These are phyloP conservation scores for Termitomyces sp. DNA, from an alignment of 768 basidiomycete genomes.

Conservation along the genomic window DNA sequence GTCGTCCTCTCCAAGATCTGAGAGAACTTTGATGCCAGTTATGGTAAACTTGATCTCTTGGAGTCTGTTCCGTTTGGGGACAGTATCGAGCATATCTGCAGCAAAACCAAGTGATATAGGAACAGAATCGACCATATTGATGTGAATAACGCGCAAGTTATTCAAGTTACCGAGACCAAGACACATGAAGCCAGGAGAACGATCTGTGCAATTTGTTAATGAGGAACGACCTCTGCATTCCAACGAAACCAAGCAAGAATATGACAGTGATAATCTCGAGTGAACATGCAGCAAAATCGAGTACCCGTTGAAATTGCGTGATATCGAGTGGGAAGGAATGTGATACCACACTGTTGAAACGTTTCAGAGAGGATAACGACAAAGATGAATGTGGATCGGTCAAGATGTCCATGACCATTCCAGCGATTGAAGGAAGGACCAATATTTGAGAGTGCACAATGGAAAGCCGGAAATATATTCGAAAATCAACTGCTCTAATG, in stretches of 20 bases:
- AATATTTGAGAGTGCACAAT: neutral
- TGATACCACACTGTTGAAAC: neutral
- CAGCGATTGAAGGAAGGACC: neutral
- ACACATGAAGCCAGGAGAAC: neutral
- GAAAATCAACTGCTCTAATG: neutral
- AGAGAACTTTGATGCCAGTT: neutral
- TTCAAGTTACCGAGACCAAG: neutral
- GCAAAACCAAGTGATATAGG: neutral
- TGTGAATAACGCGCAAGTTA: neutral
- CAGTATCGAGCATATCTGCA: neutral
- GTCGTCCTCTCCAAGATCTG: neutral
- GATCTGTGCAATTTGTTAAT: neutral
- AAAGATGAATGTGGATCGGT: neutral
- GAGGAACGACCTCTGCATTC: too few species aligned
- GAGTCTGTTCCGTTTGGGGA: constrained; percentile 1
- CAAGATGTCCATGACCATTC: neutral
- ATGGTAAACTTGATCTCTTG: neutral
- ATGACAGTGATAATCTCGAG: neutral
- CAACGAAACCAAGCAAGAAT: neutral
- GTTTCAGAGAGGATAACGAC: constrained; percentile 1
- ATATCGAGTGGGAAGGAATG: neutral
- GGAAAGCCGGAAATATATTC: neutral
- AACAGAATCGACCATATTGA: neutral
- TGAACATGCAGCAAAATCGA: neutral
- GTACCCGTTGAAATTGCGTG: neutral